These are phyloP conservation scores for Calonectria pauciramosa DNA, from an alignment of 2,329 filamentous ascomycete species.

Conservation along the genomic window DNA sequence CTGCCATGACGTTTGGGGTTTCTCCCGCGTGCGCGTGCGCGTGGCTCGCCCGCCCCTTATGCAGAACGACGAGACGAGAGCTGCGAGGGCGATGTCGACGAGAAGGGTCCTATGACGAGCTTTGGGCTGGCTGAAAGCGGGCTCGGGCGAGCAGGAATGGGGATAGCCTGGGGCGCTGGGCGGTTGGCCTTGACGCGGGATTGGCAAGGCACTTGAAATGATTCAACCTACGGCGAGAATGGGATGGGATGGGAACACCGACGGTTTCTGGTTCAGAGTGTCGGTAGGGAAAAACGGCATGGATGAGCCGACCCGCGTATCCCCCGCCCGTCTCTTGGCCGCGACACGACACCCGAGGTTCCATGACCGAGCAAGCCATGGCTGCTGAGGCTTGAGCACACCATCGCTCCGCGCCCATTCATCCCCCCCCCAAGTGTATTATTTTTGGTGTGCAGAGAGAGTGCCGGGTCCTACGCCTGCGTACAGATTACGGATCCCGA, in stretches of 20 bases:
- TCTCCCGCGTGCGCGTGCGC: background rate
- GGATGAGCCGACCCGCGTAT: constrained; percentile 24
- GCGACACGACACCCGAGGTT: constrained; percentile 21
- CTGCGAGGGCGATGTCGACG: background rate
- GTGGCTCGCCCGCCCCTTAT: constrained; percentile 15
- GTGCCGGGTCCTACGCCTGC: background rate
- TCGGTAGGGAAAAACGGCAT: constrained; percentile 14
- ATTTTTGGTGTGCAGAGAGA: constrained; percentile 11
- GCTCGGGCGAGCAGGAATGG: background rate
- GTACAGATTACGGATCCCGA: background rate
- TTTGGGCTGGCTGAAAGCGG: constrained; percentile 7
- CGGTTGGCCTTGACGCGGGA: background rate
- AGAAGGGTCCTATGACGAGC: constrained; percentile 1
- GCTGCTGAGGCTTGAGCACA: constrained; percentile 28
- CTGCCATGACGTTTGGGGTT: constrained; percentile 14
- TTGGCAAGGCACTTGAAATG: constrained; percentile 17
- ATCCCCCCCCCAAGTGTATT: background rate
- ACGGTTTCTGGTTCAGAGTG: constrained; percentile 13
- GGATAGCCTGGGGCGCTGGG: constrained; percentile 3
- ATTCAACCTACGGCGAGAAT: constrained; percentile 3
- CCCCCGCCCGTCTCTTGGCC: constrained; percentile 11
- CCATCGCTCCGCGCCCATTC: constrained; percentile 15
- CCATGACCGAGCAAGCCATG: background rate
- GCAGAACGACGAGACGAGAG: background rate
- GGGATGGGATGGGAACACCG: constrained; percentile 16